Conservation (phyloP, 352 stramenopile genomes). For the Hyaloperonospora brassicae region DNA sequence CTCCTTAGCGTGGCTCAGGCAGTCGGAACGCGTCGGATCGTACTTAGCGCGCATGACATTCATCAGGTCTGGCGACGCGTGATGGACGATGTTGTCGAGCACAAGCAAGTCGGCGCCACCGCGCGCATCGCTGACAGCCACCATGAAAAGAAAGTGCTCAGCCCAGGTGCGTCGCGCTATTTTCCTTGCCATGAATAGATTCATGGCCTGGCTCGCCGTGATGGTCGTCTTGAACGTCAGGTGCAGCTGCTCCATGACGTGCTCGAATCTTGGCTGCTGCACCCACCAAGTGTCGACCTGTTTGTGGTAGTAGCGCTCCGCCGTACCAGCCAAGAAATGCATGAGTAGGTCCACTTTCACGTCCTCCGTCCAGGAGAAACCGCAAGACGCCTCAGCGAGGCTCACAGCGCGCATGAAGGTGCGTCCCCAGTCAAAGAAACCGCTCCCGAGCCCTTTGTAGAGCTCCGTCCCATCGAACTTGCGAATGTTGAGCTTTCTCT, state of each 20-base stretch:
- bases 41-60: neutral
- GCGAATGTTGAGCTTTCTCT: too few species aligned
- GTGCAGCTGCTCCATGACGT: constrained; percentile 6
- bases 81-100: constrained; percentile 1
- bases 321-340: too few species aligned
- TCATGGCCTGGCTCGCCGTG: constrained; percentile 3
- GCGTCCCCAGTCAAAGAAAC: too few species aligned
- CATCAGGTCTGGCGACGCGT: too few species aligned
- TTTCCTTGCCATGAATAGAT: neutral
- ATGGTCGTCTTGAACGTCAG: constrained; percentile 5
- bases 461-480: too few species aligned
- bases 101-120: constrained; percentile 2
- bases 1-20: constrained; percentile 1
- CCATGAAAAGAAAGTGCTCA: constrained; percentile 4
- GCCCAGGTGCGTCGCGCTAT: neutral
- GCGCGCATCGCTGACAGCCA: neutral
- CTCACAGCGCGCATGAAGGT: too few species aligned
- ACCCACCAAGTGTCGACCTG: too few species aligned
- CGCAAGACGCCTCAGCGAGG: too few species aligned
- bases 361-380: too few species aligned
- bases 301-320: too few species aligned
- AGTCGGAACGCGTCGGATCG: constrained; percentile 1
- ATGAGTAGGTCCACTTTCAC: too few species aligned
- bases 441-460: too few species aligned
- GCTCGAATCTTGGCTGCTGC: neutral